Evolutionary conservation across 78 protist species (phyloP), one percentile per base, ranked within the genome.

Genomic region (Speleostelium caveatum): DNA sequence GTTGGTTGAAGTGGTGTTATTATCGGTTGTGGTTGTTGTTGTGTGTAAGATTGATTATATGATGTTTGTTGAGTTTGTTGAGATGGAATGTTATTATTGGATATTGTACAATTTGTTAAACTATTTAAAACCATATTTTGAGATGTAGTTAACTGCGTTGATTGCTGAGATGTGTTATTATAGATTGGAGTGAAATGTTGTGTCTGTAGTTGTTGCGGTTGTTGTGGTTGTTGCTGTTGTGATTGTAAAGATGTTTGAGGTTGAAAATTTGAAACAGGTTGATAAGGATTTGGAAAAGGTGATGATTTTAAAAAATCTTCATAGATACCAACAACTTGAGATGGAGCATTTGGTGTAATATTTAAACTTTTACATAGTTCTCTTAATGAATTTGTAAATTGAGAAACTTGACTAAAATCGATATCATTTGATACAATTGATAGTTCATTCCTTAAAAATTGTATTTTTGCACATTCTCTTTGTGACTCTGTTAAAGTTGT

Each of bases 391-490:
- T 72, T 53, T 51, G 26, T 33, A 51, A 24, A 72, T 41, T 72
- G 33, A 39, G 10, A 17, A 14, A 33, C 30, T 72, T 32, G 39
- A 35, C 17, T 24, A 53, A 24, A 51, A 17, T 42, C 36, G 28
- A 42, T 69, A 42, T 26, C 58, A 51, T 72, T 51, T n/a, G 14
- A 72, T 53, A 28, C 78, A 72, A 42, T 32, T 32, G 76, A 28
- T 45, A 58, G n/a, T 62, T 62, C 28, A 21, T 24, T 32, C 32
- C n/a, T 21, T 1, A 2, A 2, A 39, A 21, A 62, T 1, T 32
- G 22, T 28, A 32, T 45, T 38, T 66, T 66, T 22, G 33, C 2
- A 36, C 22, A 19, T 66, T 36, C 5, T 32, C 45, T n/a, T 21
- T 21, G 61, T 19, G 3, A 21, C 32, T 14, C 38, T 38, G n/a